These are phyloP conservation scores for Dryadomyces quercivorus DNA, from an alignment of 2,329 filamentous ascomycete genomes.

Conservation along the genomic window DNA sequence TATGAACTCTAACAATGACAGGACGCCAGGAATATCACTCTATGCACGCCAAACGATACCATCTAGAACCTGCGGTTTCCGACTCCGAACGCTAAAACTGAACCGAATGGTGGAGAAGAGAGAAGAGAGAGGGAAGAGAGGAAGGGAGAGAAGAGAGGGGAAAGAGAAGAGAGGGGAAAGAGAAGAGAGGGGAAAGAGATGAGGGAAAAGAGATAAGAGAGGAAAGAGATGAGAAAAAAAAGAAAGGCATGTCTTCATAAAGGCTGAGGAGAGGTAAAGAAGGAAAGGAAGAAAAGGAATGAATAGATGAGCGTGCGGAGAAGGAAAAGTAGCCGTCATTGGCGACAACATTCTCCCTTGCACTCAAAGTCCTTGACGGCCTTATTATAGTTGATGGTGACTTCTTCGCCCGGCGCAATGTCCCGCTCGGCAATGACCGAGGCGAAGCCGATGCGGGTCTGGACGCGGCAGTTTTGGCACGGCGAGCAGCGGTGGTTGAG, in stretches of 20 bases:
- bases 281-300: not conserved
- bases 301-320: no score
- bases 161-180: not conserved
- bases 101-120: not conserved
- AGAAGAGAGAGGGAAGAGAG: not conserved
- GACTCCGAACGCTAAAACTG: not conserved
- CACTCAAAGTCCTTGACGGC: conserved; percentile 17
- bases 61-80: not conserved
- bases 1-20: not conserved
- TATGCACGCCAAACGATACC: not conserved
- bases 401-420: conserved; percentile 20
- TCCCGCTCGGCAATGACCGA: conserved; percentile 14
- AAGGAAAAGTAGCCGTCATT: not conserved
- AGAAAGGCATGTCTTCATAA: no score
- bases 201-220: not conserved
- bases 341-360: conserved; percentile 12
- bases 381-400: conserved; percentile 25
- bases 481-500: conserved; percentile 23
- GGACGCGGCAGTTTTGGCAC: conserved; percentile 17
- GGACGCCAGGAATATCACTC: not conserved
- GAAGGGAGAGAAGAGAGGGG: not conserved
- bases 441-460: conserved; percentile 12
- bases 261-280: not conserved
- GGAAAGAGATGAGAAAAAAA: not conserved
- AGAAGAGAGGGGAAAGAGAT: not conserved